phyloP scores from a whole-genome alignment of 179 eudicot genomes.

The Spergularia azorica region DNA sequence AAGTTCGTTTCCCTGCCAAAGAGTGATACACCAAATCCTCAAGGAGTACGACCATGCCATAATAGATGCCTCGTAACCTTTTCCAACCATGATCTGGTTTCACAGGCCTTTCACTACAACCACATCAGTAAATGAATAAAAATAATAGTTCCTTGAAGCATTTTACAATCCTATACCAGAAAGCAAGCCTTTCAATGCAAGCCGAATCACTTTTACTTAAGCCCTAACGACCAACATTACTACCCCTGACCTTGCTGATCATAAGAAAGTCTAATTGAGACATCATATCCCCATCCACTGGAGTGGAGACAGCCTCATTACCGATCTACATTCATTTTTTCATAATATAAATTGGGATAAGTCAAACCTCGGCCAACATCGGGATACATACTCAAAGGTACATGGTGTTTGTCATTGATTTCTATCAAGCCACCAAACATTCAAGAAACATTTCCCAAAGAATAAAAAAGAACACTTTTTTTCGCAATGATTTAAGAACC shows the following conservation, averaged over 20 bases:
- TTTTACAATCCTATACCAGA: background rate
- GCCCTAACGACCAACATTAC: background rate
- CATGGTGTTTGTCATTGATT: background rate
- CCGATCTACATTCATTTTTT: background rate
- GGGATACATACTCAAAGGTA: background rate
- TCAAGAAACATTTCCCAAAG: background rate
- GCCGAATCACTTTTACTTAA: background rate
- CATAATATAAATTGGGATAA: no score
- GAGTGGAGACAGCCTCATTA: background rate
- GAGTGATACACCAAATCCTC: slow-evolving; percentile 8
- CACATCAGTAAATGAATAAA: slow-evolving; percentile 14
- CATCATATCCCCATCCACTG: background rate
- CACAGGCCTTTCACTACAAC: background rate
- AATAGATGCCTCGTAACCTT: background rate
- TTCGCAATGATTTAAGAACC: no score
- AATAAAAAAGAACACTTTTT: no score
- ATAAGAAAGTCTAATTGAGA: background rate
- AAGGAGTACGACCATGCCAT: background rate
- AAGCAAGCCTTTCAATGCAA: background rate
- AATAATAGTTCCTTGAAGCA: background rate
- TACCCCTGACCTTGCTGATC: background rate
- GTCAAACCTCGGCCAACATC: background rate
- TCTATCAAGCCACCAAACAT: background rate
- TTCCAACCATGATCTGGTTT: background rate
- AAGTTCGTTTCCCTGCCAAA: background rate